Percentiles rank a stretch among this genome's conserved stretches.
These are phyloP conservation scores for Alternaria arborescens DNA, from an alignment of 2,329 filamentous ascomycete species.

Conservation along the genomic window DNA sequence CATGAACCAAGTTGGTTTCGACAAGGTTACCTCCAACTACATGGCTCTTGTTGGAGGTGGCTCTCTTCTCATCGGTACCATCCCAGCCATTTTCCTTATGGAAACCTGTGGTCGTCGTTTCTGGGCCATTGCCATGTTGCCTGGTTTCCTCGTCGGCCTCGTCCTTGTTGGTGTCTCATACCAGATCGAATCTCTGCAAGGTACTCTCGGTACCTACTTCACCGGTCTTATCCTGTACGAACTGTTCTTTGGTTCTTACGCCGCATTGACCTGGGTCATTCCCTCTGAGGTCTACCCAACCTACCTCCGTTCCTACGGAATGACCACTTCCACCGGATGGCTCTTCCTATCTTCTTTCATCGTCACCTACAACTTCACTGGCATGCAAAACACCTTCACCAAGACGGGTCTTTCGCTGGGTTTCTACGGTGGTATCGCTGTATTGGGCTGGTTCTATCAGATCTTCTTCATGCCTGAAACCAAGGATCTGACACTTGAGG, in stretches of 20 bases:
- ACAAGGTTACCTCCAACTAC: constrained; percentile 69
- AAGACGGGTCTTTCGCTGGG: constrained; percentile 71
- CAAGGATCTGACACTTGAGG: constrained; percentile 73
- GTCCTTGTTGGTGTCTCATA: constrained; percentile 72
- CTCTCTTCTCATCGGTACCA: constrained; percentile 71
- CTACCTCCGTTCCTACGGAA: constrained; percentile 75
- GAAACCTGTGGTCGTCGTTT: constrained; percentile 76
- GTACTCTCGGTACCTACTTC: constrained; percentile 68
- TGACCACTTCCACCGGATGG: constrained; percentile 73
- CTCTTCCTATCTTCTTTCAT: constrained; percentile 76
- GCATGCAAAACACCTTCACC: constrained; percentile 74
- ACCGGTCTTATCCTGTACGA: constrained; percentile 65
- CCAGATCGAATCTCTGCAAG: constrained; percentile 59
- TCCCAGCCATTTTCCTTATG: constrained; percentile 75
- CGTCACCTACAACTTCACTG: constrained; percentile 78
- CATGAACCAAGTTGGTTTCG: constrained; percentile 74
- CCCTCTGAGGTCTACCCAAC: constrained; percentile 77
- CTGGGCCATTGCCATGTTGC: constrained; percentile 77
- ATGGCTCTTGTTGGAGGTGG: constrained; percentile 76
- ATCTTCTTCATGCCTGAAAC: constrained; percentile 80
- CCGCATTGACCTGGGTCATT: constrained; percentile 47
- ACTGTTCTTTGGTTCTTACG: constrained; percentile 50
- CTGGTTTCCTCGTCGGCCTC: constrained; percentile 75
- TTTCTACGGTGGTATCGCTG: constrained; percentile 77
- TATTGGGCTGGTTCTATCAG: constrained; percentile 76